These are phyloP conservation scores for Lecanosticta acicola DNA, from an alignment of 2,329 filamentous ascomycete genomes.

Conservation along the genomic window DNA sequence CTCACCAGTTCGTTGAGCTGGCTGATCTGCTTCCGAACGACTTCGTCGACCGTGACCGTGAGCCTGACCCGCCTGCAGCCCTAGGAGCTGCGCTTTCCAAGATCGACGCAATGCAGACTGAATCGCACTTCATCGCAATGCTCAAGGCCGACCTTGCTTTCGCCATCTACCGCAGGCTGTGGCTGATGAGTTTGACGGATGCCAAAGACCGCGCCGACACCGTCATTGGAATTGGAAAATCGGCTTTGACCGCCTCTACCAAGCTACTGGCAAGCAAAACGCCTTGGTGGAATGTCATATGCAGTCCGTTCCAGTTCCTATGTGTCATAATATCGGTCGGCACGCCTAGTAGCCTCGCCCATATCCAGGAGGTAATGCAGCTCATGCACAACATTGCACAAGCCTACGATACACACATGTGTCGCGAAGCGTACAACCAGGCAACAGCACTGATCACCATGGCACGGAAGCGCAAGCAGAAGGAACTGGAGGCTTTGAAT, in stretches of 20 bases:
- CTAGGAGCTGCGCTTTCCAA: slow-evolving; percentile 29
- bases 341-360: slow-evolving; percentile 33
- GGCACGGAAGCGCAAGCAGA: slow-evolving; percentile 30
- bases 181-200: slow-evolving; percentile 35
- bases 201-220: slow-evolving; percentile 35
- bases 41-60: slow-evolving; percentile 31
- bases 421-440: slow-evolving; percentile 35
- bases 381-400: slow-evolving; percentile 36
- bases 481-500: slow-evolving; percentile 29
- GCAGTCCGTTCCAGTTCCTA: slow-evolving; percentile 40
- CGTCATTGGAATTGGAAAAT: slow-evolving; percentile 34
- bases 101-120: slow-evolving; percentile 29
- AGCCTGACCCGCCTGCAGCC: slow-evolving; percentile 33
- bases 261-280: slow-evolving; percentile 32
- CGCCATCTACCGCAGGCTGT: slow-evolving; percentile 43
- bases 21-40: slow-evolving; percentile 32
- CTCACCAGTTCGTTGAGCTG: slow-evolving; percentile 31
- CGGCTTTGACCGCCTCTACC: slow-evolving; percentile 33
- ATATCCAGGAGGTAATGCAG: slow-evolving; percentile 35
- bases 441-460: slow-evolving; percentile 29
- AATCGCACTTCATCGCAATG: slow-evolving; percentile 39
- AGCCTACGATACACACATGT: slow-evolving; percentile 34
- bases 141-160: slow-evolving; percentile 49
- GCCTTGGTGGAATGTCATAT: slow-evolving; percentile 43
- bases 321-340: slow-evolving; percentile 40